Conservation (phyloP, 2,329 filamentous ascomycete species). For the Lasiodiplodia hormozganensis region DNA sequence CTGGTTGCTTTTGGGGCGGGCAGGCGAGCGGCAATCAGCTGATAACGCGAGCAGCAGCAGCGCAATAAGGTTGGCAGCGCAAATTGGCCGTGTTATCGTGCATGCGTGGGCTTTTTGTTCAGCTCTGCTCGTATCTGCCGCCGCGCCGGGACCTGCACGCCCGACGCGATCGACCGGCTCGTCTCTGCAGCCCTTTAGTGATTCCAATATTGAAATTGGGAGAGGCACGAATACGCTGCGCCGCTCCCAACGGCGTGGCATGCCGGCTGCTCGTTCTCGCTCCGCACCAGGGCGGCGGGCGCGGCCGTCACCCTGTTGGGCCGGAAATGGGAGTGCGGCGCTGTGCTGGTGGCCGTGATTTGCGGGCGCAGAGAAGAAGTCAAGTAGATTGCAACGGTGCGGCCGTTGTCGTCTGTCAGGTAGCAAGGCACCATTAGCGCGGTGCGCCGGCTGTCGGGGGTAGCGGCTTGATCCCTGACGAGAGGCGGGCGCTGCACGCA, state of each 20-base stretch:
- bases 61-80: not conserved
- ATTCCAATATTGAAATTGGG: conserved; percentile 1
- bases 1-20: conserved; percentile 12
- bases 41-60: not conserved
- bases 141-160: not conserved
- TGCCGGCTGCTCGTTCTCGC: not conserved
- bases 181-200: not conserved
- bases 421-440: conserved; percentile 11
- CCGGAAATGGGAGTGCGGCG: not conserved
- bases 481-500: conserved; percentile 18
- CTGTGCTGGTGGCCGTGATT: not conserved
- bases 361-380: not conserved
- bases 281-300: conserved; percentile 2
- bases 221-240: conserved; percentile 5
- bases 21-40: conserved; percentile 1
- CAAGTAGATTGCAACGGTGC: conserved; percentile 21
- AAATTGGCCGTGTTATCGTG: conserved; percentile 4
- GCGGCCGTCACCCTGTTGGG: not conserved
- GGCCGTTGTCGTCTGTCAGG: conserved; percentile 15
- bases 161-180: conserved; percentile 3
- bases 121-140: conserved; percentile 13
- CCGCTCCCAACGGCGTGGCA: not conserved
- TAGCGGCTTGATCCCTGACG: not conserved
- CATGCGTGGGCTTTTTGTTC: too few species aligned
- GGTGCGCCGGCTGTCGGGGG: conserved; percentile 10